Conservation (phyloP, 2,329 filamentous ascomycete species). For the Thielaviopsis euricoi region DNA sequence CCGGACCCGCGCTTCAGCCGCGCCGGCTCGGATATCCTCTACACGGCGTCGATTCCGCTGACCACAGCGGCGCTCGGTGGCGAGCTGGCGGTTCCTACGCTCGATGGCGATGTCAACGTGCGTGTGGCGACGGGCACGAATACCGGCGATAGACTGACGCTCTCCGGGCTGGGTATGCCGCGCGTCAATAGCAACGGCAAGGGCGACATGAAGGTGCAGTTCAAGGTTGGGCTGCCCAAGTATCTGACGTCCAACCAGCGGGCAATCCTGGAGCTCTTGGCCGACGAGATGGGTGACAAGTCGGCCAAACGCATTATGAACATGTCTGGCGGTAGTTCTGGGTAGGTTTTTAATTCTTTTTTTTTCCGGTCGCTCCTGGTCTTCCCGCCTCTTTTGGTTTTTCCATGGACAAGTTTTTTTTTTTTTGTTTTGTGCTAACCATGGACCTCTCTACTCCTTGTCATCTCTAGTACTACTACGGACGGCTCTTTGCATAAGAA, state of each 20-base stretch:
- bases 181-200: conserved; percentile 52
- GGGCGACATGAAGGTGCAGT: conserved; percentile 85
- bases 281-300: conserved; percentile 89
- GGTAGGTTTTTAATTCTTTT: conserved; percentile 26
- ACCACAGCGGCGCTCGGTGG: conserved; percentile 88
- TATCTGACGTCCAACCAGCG: conserved; percentile 83
- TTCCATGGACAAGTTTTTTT: too few species aligned
- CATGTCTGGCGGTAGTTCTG: conserved; percentile 25
- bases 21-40: conserved; percentile 74
- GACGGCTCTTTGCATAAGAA: conserved; percentile 41
- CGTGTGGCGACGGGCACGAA: conserved; percentile 82
- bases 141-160: conserved; percentile 79
- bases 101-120: conserved; percentile 80
- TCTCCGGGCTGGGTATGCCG: conserved; percentile 88
- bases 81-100: conserved; percentile 73
- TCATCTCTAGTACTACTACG: not conserved
- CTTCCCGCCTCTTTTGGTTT: not conserved
- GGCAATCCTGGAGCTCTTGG: conserved; percentile 85
- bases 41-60: conserved; percentile 79
- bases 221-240: conserved; percentile 89
- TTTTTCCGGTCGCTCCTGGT: not conserved
- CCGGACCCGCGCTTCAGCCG: conserved; percentile 80
- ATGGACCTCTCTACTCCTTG: not conserved
- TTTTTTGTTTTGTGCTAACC: too few species aligned
- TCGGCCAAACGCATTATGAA: conserved; percentile 89